Base-by-base conservation (phyloP, 2,329 filamentous ascomycete species). In the Botrytis pseudocinerea region DNA sequence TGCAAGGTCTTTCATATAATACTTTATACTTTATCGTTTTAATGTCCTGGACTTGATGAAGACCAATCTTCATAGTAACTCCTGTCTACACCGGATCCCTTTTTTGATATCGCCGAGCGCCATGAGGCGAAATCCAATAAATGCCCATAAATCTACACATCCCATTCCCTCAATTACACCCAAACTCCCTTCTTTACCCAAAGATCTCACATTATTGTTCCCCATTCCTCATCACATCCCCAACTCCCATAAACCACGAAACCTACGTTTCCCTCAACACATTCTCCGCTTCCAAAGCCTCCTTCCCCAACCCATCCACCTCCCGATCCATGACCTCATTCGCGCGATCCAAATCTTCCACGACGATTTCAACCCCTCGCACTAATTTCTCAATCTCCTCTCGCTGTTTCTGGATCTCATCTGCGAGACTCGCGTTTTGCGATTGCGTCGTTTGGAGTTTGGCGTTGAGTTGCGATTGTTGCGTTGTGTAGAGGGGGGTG, bases 381-480 rank as follows among this genome's bases (percentile, higher is more conserved):
- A 90, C 80, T 59, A 91, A 81, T 32, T 80, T 81, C 71, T 85
- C 85, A 51, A 89, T 86, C 81, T 90, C 88, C 2, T 81, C 82
- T 74, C 87, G 84, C 83, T 91, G 89, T 59, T 79, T 81, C 69
- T 82, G 81, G 20, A 91, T 83, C 71, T 85, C 84, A 61, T 84
- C 84, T 73, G 85, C 86, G 28, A 90, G 81, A 9, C 81, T 82
- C 22, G 86, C 85, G 79, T 91, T 91, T 77, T 87, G 84, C 25
- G 85, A 83, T 79, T 90, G 87, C 61, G 84, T 84, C 35, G 87
- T 88, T 78, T 88, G 86, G 48, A 91, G 82, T 64, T 83, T 83
- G 14, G 87, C 87, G 78, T 88, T 88, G 74, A 91, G 85, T 76
- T 86, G 85, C 3, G 85, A 85, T 71, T 86, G 86, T 78, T 90